phyloP scores from a whole-genome alignment of 352 stramenopile genomes.

The Globisporangium alternatum region DNA sequence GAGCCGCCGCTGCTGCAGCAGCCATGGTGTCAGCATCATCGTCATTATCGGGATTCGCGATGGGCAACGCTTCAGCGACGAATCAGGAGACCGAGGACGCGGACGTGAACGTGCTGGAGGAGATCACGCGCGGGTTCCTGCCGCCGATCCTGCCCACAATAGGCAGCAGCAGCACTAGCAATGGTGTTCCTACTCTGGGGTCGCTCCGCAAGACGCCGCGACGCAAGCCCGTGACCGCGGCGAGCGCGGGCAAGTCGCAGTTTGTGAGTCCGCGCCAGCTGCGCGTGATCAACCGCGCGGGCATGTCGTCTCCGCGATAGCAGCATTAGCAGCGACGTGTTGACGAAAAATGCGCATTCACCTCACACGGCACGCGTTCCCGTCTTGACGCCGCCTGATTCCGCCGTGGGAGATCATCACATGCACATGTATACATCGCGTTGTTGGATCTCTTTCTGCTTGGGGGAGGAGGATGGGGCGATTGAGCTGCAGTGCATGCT shows the following conservation, averaged over 20 bases:
- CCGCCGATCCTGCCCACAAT: constrained; percentile 26
- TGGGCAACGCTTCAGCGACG: not conserved
- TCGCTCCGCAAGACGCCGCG: constrained; percentile 45
- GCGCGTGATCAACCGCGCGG: constrained; percentile 25
- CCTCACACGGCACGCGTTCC: not conserved
- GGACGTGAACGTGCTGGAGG: constrained; percentile 30
- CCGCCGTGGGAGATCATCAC: constrained; percentile 1
- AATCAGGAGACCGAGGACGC: constrained; percentile 15
- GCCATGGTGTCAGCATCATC: constrained; percentile 14
- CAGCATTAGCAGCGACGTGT: constrained; percentile 16
- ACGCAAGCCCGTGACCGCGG: constrained; percentile 41
- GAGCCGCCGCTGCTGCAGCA: constrained; percentile 7
- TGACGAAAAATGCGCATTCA: constrained; percentile 17
- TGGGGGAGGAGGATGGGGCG: not conserved
- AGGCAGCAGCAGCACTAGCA: not conserved
- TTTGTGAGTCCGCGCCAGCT: constrained; percentile 42
- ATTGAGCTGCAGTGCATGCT: not conserved
- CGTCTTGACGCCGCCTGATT: not conserved
- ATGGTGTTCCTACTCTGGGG: constrained; percentile 8
- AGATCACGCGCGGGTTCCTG: constrained; percentile 36
- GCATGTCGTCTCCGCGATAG: constrained; percentile 9
- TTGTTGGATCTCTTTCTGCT: not conserved
- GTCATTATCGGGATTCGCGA: not conserved
- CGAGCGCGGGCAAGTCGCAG: constrained; percentile 37
- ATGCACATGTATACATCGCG: not conserved